These are phyloP conservation scores for Psilocybe tampanensis DNA, from an alignment of 768 basidiomycete species.

Conservation along the genomic window DNA sequence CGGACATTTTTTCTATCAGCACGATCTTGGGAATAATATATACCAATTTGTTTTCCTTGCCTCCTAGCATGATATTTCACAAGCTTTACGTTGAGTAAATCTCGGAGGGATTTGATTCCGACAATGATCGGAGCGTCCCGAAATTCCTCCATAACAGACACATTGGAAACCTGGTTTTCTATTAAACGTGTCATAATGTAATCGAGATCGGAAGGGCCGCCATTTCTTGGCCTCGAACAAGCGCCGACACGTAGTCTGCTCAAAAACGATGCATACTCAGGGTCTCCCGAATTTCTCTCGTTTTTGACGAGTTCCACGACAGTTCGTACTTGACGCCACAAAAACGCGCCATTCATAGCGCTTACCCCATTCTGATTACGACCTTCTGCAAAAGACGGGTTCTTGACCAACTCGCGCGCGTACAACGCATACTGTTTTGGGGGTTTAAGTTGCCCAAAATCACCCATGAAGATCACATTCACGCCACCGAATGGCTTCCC, in stretches of 20 bases:
- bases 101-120: constrained; percentile 1
- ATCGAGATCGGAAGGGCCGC: not conserved
- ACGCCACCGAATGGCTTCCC: constrained; percentile 27
- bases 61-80: constrained; percentile 1
- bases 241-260: not conserved
- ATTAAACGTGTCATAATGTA: not conserved
- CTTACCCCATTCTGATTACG: constrained; percentile 1
- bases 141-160: not conserved
- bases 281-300: constrained; percentile 7
- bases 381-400: constrained; percentile 9
- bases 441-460: constrained; percentile 14
- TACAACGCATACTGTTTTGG: constrained; percentile 9
- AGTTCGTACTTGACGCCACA: constrained; percentile 13
- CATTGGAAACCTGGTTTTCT: not conserved
- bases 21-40: constrained; percentile 2
- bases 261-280: constrained; percentile 4
- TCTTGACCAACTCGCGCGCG: constrained; percentile 2
- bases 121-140: constrained; percentile 5
- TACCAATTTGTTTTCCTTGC: not conserved
- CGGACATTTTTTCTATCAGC: not conserved
- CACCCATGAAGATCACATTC: constrained; percentile 27
- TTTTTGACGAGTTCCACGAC: constrained; percentile 9
- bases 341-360: constrained; percentile 5
- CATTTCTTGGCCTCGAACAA: not conserved
- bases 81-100: not conserved